Evolutionary conservation across 805 yeast species (phyloP), one percentile per base, ranked within the genome.

Genomic region (Nakazawaea molendinolei): DNA sequence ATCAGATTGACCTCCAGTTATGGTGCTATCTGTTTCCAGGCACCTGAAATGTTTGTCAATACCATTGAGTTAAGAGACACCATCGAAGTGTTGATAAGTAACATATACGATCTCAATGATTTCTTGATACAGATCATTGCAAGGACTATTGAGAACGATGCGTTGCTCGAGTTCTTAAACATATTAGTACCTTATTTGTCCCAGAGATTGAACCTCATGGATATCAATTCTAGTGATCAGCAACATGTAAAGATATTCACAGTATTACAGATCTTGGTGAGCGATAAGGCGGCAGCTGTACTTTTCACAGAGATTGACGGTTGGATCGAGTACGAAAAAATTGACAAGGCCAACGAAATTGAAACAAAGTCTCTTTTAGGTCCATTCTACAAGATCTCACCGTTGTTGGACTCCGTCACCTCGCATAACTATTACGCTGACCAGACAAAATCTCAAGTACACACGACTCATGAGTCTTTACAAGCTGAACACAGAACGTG

Each of bases 311-410:
- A 73, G 44, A 60, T 78, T 27, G 72, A 75, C 32, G 67, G 68
- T 1, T 38, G 36, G 34, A 79, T 81, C 51, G 57, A 59, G 48
- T 65, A 73, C 7, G 61, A 67, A 1, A 65, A 66, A 6, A 57
- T 64, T 33, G 44, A 55, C 10, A 58, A 69, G 8, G 74, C 81
- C 1, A 56, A 69, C 13, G 67, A 69, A 31, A 71, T 71, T 48
- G 94, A 84, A 49, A 60, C 61, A 12, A 63, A 65, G 17, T 74
- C 95, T 0, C 56, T 85, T 13, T 59, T 90, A 37, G 97, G 97
- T 3, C 82, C 95, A 6, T 64, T 86, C 21, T 69, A 86, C 37
- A 65, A 79, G 39, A 58, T 86, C 16, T 84, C 95, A 1, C 95
- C 96, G 0, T 59, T 87, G 31, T 67, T 74, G 31, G 66, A 69